Evolutionary conservation across 2,329 filamentous ascomycete species (phyloP).

Genomic region (Neofusicoccum umdonicola): DNA sequence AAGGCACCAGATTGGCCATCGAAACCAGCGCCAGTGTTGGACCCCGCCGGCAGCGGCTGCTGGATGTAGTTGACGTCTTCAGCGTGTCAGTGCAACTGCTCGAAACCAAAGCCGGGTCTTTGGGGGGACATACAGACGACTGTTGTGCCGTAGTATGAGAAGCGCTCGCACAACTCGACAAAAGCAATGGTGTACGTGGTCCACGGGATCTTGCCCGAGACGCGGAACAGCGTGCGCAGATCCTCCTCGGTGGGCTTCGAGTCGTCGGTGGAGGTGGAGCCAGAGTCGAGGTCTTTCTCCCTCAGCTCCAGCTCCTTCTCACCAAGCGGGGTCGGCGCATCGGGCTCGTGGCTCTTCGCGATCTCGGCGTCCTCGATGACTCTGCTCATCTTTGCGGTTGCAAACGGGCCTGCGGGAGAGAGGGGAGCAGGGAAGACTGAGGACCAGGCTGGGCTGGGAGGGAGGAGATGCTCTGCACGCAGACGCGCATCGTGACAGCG

Average conservation of each 20-base stretch:
- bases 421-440: neutral
- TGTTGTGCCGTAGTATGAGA: constrained; percentile 73
- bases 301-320: constrained; percentile 33
- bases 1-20: constrained; percentile 36
- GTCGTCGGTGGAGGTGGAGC: constrained; percentile 24
- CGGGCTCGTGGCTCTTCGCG: constrained; percentile 36
- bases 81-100: neutral
- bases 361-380: constrained; percentile 24
- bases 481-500: neutral
- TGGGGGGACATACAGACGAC: constrained; percentile 56
- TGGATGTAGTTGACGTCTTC: constrained; percentile 43
- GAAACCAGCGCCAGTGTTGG: constrained; percentile 27
- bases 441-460: neutral
- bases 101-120: neutral
- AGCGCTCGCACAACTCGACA: constrained; percentile 73
- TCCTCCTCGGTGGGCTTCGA: constrained; percentile 61
- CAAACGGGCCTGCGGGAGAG: neutral
- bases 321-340: constrained; percentile 30
- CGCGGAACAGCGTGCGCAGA: constrained; percentile 58
- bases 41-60: constrained; percentile 33
- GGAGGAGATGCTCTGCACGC: neutral
- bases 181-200: constrained; percentile 68
- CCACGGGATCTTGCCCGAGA: constrained; percentile 64
- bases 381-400: neutral
- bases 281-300: constrained; percentile 23